Conservation (phyloP, 306 rosid species). For the Quercus wislizeni region DNA sequence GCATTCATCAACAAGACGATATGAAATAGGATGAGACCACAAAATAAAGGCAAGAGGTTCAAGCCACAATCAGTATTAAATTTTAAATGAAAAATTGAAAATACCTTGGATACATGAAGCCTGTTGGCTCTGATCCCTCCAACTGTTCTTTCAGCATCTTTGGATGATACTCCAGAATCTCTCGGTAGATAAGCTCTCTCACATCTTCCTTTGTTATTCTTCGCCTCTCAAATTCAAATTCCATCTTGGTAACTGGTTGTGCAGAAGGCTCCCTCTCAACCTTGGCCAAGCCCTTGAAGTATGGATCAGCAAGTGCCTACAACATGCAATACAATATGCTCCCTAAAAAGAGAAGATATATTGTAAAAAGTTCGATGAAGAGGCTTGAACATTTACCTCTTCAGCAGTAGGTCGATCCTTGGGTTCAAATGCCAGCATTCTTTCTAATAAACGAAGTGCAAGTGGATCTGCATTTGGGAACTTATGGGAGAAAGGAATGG, state of each 20-base stretch:
- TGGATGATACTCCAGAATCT: slow-evolving; percentile 93
- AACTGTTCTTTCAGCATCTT: slow-evolving; percentile 92
- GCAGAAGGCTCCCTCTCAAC: slow-evolving; percentile 98
- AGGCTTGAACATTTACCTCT: slow-evolving; percentile 55
- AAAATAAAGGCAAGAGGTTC: not conserved
- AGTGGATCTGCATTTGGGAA: slow-evolving; percentile 97
- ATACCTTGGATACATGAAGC: slow-evolving; percentile 99
- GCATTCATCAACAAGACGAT: not conserved
- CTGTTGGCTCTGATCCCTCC: slow-evolving; percentile 95
- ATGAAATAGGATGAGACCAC: slow-evolving; percentile 1
- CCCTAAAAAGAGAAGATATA: slow-evolving; percentile 15
- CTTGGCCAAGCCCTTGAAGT: slow-evolving; percentile 97
- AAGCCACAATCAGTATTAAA: not conserved
- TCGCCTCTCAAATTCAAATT: slow-evolving; percentile 98
- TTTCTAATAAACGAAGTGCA: slow-evolving; percentile 89
- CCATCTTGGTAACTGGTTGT: slow-evolving; percentile 98
- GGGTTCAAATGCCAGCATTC: slow-evolving; percentile 95
- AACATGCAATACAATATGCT: slow-evolving; percentile 22
- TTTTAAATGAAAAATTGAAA: slow-evolving; percentile 1
- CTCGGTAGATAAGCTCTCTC: slow-evolving; percentile 92
- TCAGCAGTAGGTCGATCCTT: slow-evolving; percentile 99
- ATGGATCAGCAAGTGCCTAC: slow-evolving; percentile 96
- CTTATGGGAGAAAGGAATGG: slow-evolving; percentile 82
- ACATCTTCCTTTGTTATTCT: slow-evolving; percentile 98
- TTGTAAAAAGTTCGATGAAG: slow-evolving; percentile 10